Percentiles rank a stretch among this genome's conserved stretches.
Conservation (phyloP, 371 early-diverging fungal genomes). For the Syncephalis fuscata region DNA sequence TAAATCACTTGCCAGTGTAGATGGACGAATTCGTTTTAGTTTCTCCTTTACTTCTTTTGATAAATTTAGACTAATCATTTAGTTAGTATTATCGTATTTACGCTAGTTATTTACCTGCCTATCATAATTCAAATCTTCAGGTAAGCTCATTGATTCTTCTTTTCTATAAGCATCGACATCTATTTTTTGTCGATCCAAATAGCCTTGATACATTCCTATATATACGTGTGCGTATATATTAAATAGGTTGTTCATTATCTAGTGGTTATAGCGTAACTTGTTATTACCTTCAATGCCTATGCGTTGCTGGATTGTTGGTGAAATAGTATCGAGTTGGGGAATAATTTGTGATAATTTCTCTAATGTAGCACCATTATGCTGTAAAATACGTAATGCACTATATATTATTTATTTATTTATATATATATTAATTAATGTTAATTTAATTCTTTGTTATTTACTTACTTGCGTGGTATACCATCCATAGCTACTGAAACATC, state of each 20-base stretch:
- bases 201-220: conserved; percentile 49
- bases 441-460: too few species aligned
- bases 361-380: conserved; percentile 22
- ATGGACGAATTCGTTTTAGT: conserved; percentile 42
- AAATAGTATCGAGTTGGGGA: conserved; percentile 25
- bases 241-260: background rate
- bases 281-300: conserved; percentile 30
- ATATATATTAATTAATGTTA: too few species aligned
- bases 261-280: too few species aligned
- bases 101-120: too few species aligned
- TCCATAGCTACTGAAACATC: conserved; percentile 25
- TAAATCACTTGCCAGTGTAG: conserved; percentile 50
- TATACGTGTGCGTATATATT: background rate
- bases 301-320: conserved; percentile 19
- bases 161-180: conserved; percentile 44
- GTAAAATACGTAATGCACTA: conserved; percentile 35
- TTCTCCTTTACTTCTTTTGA: conserved; percentile 59
- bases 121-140: conserved; percentile 45
- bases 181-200: conserved; percentile 38
- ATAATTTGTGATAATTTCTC: conserved; percentile 21
- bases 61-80: too few species aligned
- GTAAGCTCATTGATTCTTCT: conserved; percentile 45
- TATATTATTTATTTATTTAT: conserved; percentile 3
- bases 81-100: too few species aligned
- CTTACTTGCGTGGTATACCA: conserved; percentile 11